phyloP scores from a whole-genome alignment of 202 grass and related monocot genomes.

The Zizania palustris region DNA sequence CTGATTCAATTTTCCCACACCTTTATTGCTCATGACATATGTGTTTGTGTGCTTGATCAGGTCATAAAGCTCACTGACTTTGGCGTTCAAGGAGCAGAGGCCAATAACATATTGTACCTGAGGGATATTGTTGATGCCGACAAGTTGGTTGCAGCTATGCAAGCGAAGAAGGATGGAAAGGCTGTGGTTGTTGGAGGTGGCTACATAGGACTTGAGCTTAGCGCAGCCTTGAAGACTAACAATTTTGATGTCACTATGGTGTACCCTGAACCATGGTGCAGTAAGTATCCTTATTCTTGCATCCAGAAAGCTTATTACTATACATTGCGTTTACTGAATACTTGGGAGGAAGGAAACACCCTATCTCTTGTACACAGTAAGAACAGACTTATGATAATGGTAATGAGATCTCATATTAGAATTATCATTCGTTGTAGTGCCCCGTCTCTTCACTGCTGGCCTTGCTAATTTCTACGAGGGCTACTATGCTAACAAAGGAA shows the following conservation, averaged over 20 bases:
- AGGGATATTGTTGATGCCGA: slow-evolving; percentile 82
- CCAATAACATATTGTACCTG: slow-evolving; percentile 83
- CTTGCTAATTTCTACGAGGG: slow-evolving; percentile 96
- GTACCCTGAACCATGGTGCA: slow-evolving; percentile 97
- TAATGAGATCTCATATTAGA: not conserved
- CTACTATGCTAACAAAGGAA: slow-evolving; percentile 85
- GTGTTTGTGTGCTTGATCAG: slow-evolving; percentile 36
- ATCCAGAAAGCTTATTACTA: not conserved
- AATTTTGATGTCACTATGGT: slow-evolving; percentile 98
- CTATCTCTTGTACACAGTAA: not conserved
- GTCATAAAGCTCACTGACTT: slow-evolving; percentile 84
- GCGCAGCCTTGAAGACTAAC: slow-evolving; percentile 73
- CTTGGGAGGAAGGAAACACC: not conserved
- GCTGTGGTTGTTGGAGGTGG: slow-evolving; percentile 88
- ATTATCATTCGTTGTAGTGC: slow-evolving; percentile 62
- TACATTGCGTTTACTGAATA: slow-evolving; percentile 20
- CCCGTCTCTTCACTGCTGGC: slow-evolving; percentile 84
- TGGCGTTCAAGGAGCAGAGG: slow-evolving; percentile 84
- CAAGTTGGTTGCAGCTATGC: slow-evolving; percentile 80
- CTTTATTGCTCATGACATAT: not conserved
- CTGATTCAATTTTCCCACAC: not conserved
- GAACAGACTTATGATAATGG: not conserved
- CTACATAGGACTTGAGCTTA: slow-evolving; percentile 94
- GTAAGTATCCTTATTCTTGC: slow-evolving; percentile 54
- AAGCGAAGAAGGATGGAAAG: slow-evolving; percentile 85